phyloP scores from a whole-genome alignment of 495 filamentous ascomycete species.

The Penicillium longicatenatum region DNA sequence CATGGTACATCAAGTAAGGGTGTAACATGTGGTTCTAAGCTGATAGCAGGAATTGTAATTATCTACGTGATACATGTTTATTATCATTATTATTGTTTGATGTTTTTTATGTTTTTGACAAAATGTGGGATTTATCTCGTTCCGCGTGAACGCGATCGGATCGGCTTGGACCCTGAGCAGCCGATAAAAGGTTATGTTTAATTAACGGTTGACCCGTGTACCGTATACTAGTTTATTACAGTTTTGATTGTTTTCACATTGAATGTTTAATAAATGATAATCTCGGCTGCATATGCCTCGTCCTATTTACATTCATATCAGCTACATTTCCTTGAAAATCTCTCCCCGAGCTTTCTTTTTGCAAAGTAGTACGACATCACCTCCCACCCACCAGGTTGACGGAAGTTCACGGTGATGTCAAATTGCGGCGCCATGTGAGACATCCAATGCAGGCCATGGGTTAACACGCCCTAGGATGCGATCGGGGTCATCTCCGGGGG shows the following conservation, averaged over 20 bases:
- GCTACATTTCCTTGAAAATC: too few species aligned
- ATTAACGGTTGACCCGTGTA: conserved; percentile 3
- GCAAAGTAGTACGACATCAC: conserved; percentile 18
- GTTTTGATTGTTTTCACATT: neutral
- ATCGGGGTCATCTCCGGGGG: neutral
- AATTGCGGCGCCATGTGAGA: conserved; percentile 35
- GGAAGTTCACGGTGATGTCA: conserved; percentile 21
- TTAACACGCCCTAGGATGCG: conserved; percentile 2
- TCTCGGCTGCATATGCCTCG: conserved; percentile 4
- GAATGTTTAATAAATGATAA: neutral
- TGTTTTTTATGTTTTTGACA: too few species aligned
- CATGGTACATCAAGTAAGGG: conserved; percentile 27
- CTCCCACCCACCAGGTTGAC: conserved; percentile 23
- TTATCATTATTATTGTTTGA: too few species aligned
- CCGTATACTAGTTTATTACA: neutral
- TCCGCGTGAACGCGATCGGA: conserved; percentile 1
- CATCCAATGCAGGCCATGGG: conserved; percentile 33
- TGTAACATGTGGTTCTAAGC: conserved; percentile 22
- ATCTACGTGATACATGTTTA: too few species aligned
- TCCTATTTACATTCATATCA: conserved; percentile 2
- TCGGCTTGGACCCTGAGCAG: conserved; percentile 15
- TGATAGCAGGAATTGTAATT: too few species aligned
- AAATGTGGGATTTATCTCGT: too few species aligned
- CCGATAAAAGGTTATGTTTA: conserved; percentile 7
- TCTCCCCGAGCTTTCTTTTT: too few species aligned